A percentile compares a stretch with the other conserved stretches of the same genome.
Conservation (phyloP, 257 asterid species). For the Fraxinus americana region DNA sequence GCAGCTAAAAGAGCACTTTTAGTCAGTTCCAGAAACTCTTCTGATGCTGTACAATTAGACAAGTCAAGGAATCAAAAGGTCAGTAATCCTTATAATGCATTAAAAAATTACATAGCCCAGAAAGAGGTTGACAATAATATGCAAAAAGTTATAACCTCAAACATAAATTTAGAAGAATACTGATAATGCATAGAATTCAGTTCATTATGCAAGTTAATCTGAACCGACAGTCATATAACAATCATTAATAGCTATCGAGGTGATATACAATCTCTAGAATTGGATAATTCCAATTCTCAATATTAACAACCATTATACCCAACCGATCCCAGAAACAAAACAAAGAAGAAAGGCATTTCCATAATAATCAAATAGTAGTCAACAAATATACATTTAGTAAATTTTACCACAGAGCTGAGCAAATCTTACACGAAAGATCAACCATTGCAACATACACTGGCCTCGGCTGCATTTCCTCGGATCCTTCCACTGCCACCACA, state of each 20-base stretch:
- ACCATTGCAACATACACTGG: conserved; percentile 97
- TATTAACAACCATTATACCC: conserved; percentile 1
- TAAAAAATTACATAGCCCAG: not conserved
- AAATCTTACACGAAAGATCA: conserved; percentile 86
- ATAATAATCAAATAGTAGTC: conserved; percentile 14
- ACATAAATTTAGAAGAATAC: conserved; percentile 12
- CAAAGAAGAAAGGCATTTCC: not conserved
- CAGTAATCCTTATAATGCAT: conserved; percentile 25
- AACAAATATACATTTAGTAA: conserved; percentile 12
- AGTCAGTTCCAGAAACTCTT: conserved; percentile 94
- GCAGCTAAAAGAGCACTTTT: conserved; percentile 97
- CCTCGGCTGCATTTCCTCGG: conserved; percentile 79
- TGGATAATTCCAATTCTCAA: conserved; percentile 22
- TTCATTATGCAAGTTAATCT: conserved; percentile 5
- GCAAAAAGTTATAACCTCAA: conserved; percentile 11
- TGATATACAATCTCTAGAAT: conserved; percentile 14
- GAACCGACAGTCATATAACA: conserved; percentile 11
- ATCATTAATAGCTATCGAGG: conserved; percentile 4
- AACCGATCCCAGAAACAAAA: conserved; percentile 9
- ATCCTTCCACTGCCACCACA: conserved; percentile 71
- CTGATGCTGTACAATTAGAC: conserved; percentile 72
- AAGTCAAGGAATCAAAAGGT: conserved; percentile 30
- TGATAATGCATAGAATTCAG: not conserved
- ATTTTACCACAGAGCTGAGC: conserved; percentile 23
- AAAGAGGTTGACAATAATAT: conserved; percentile 1